phyloP scores from a whole-genome alignment of 106 monocot species.

The Acanthochlamys bracteata region DNA sequence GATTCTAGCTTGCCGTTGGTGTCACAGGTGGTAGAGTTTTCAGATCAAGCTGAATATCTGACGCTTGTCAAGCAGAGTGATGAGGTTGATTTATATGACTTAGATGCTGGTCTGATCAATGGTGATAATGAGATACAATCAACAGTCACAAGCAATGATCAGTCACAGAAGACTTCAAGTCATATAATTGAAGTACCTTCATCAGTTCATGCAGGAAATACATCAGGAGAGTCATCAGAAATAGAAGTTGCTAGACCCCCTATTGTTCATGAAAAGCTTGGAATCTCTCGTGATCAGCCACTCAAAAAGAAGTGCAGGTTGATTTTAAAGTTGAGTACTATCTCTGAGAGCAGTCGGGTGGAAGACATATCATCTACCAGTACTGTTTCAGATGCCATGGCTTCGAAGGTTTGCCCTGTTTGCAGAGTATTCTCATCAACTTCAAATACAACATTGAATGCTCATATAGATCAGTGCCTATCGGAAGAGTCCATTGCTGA shows the following conservation, averaged over 20 bases:
- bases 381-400: conserved; percentile 54
- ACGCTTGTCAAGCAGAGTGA: background rate
- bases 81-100: background rate
- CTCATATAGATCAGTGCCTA: conserved; percentile 89
- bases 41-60: background rate
- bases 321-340: conserved; percentile 24
- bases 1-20: background rate
- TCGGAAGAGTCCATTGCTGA: conserved; percentile 26
- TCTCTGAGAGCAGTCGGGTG: conserved; percentile 7
- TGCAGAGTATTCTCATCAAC: conserved; percentile 77
- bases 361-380: conserved; percentile 39
- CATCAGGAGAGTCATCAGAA: conserved; percentile 12
- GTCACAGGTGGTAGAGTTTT: background rate
- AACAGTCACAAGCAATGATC: conserved; percentile 6
- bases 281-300: conserved; percentile 4
- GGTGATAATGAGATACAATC: conserved; percentile 4
- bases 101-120: background rate
- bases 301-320: conserved; percentile 39
- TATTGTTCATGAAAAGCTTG: conserved; percentile 7
- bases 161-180: background rate
- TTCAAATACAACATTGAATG: conserved; percentile 89
- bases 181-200: background rate
- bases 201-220: conserved; percentile 5
- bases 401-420: conserved; percentile 85
- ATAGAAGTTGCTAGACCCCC: conserved; percentile 6